Percentiles rank a stretch among this genome's conserved stretches.
These are phyloP conservation scores for Edhazardia aedis DNA, from an alignment of 371 early-diverging fungal species.

Conservation along the genomic window DNA sequence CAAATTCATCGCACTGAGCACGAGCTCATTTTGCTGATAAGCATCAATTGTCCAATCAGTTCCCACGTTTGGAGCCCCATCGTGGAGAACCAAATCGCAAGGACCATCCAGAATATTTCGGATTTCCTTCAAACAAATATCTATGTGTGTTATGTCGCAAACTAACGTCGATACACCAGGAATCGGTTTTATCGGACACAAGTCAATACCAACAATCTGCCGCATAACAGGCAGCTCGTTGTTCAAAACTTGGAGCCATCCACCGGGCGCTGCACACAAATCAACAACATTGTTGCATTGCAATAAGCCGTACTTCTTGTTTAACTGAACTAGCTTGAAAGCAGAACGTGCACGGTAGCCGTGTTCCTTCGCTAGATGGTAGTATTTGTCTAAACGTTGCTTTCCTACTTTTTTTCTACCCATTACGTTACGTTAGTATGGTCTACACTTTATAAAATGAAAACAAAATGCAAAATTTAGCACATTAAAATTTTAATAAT, in stretches of 20 bases:
- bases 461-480: too few species aligned
- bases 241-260: slow-evolving; percentile 84
- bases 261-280: slow-evolving; percentile 98
- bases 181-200: slow-evolving; percentile 85
- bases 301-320: slow-evolving; percentile 86
- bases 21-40: slow-evolving; percentile 82
- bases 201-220: slow-evolving; percentile 60
- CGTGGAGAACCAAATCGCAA: slow-evolving; percentile 94
- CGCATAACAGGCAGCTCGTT: slow-evolving; percentile 79
- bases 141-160: slow-evolving; percentile 89
- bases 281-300: slow-evolving; percentile 72
- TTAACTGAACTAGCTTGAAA: slow-evolving; percentile 94
- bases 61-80: slow-evolving; percentile 99
- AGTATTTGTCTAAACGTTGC: slow-evolving; percentile 96
- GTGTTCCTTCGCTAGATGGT: slow-evolving; percentile 96
- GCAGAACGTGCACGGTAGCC: slow-evolving; percentile 98
- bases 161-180: slow-evolving; percentile 74
- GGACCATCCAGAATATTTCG: slow-evolving; percentile 77
- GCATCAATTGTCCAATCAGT: slow-evolving; percentile 88
- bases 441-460: too few species aligned
- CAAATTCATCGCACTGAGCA: slow-evolving; percentile 70
- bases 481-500: too few species aligned
- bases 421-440: too few species aligned
- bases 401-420: slow-evolving; percentile 57
- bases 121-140: slow-evolving; percentile 62